Evolutionary conservation across 2,329 filamentous ascomycete genomes (phyloP), one percentile per base, ranked within the genome.

Genomic region (Fusarium subtropicale): DNA sequence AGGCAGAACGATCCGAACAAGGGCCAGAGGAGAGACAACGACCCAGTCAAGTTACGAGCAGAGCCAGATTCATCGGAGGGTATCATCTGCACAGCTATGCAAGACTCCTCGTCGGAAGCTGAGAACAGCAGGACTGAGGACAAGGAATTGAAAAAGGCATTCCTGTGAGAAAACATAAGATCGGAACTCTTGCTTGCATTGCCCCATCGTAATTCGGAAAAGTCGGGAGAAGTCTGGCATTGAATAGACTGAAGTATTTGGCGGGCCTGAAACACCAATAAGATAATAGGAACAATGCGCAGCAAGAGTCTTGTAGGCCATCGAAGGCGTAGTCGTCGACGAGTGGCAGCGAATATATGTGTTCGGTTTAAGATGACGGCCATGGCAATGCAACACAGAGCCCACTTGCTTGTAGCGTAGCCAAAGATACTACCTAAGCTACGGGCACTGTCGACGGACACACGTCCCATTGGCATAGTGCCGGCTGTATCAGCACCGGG

Each of bases 321-420:
- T 57, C 87, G 86, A 4, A 98, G 84, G 12, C 87, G 86, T n/a
- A 97, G 83, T 55, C 92, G 89, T 55, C 94, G 88, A 66, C 96
- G 87, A 16, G 93, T 95, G 0, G 94, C 95, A 42, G 94, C 95
- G 79, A 97, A 98, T 72, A 98, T 96, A 61, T 94, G 91, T 9
- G 96, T 97, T 60, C 96, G 89, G 77, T 98, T 98, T 26, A 98
- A 84, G 60, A 97, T 82, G 61, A 98, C 88, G 24, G 93, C 93
- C 85, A 95, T 92, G 38, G 90, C 88, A 73, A 98, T 90, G 74
- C 94, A 97, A 54, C 91, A 90, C 60, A 98, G 82, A 1, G 95
- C 94, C 96, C 96, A 98, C 79, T 92, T 92, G 79, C 93, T 97
- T 2, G 92, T 97, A 44, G 94, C 85, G 79, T 98, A 99, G 73